Conservation (phyloP, 441 rosid genomes). For the Monsonia emarginata region DNA sequence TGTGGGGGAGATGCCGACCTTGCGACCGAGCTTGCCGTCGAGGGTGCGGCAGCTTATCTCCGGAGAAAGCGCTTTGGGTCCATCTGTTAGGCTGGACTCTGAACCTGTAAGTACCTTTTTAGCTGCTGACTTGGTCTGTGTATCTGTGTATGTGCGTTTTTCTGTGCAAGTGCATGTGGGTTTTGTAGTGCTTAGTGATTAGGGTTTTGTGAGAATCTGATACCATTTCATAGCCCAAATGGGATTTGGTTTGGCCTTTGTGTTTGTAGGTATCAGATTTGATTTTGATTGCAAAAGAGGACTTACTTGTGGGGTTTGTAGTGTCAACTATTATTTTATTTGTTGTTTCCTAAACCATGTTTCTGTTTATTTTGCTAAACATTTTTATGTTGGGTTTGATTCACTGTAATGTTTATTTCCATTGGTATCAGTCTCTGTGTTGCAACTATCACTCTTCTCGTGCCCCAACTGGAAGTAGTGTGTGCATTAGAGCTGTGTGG, state of each 20-base stretch:
- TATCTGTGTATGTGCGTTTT: not conserved
- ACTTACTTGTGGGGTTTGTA: not conserved
- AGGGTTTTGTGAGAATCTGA: conserved; percentile 6
- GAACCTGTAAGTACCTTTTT: conserved; percentile 62
- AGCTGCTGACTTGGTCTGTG: not conserved
- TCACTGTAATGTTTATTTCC: not conserved
- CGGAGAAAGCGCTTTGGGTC: conserved; percentile 70
- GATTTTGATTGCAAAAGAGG: not conserved
- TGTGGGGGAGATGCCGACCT: conserved; percentile 61
- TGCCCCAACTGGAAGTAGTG: not conserved
- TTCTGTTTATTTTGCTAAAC: not conserved
- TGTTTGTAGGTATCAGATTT: not conserved
- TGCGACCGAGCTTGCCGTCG: conserved; percentile 84
- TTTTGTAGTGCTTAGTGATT: not conserved
- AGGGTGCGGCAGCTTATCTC: conserved; percentile 83
- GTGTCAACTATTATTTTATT: not conserved
- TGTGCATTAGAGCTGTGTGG: not conserved
- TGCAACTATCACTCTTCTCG: not conserved
- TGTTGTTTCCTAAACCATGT: not conserved
- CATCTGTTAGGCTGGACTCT: conserved; percentile 70
- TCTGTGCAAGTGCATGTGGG: not conserved
- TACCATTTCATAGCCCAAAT: not conserved
- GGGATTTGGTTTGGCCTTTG: not conserved
- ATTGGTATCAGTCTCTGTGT: not conserved
- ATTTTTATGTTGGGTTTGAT: not conserved